Percentiles rank a stretch among this genome's conserved stretches.
These are phyloP conservation scores for Geotrichum aggregatum DNA, from an alignment of 1,139 yeast species.

Conservation along the genomic window DNA sequence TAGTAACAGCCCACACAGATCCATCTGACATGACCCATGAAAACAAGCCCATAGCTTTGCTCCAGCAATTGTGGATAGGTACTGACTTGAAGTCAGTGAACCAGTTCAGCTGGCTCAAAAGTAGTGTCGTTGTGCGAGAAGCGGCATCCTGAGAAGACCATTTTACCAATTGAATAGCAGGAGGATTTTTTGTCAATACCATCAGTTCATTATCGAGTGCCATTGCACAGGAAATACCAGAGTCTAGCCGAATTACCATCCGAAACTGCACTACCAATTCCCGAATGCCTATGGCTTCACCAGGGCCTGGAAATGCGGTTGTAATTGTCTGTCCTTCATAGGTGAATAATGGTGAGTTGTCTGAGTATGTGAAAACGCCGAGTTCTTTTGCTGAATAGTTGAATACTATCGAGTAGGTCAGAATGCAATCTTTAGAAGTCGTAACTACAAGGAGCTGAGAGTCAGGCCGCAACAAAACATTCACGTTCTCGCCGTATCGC, in stretches of 20 bases:
- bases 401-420: conserved; percentile 32
- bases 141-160: conserved; percentile 25
- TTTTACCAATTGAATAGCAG: conserved; percentile 34
- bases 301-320: conserved; percentile 39
- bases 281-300: conserved; percentile 41
- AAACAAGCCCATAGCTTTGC: conserved; percentile 21
- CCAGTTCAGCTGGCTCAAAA: conserved; percentile 33
- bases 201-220: conserved; percentile 35
- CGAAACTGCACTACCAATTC: conserved; percentile 35
- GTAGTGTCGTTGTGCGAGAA: conserved; percentile 25
- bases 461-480: conserved; percentile 35
- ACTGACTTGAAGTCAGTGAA: conserved; percentile 17
- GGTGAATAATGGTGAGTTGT: conserved; percentile 20
- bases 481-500: conserved; percentile 33
- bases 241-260: conserved; percentile 33
- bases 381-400: conserved; percentile 17
- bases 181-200: conserved; percentile 34
- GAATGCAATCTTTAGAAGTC: conserved; percentile 34
- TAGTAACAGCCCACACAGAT: conserved; percentile 24
- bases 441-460: conserved; percentile 36
- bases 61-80: conserved; percentile 14
- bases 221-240: conserved; percentile 32
- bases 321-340: conserved; percentile 24
- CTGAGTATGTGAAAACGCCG: conserved; percentile 21
- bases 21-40: conserved; percentile 20